phyloP scores from a whole-genome alignment of 257 asterid species.

The Solanum ossicruentum region DNA sequence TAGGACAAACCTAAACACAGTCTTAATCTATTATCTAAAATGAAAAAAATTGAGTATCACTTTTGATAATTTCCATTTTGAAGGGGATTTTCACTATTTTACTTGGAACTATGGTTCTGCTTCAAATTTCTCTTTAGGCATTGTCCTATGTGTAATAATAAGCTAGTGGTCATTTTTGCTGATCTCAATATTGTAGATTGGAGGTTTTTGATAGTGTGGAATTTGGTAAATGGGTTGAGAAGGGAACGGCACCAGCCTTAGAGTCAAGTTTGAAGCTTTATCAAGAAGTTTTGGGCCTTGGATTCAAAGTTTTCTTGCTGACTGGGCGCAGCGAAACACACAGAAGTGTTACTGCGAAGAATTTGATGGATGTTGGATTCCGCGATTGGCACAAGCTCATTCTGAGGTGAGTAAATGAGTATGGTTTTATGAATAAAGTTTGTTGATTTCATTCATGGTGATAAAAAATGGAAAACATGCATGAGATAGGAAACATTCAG shows the following conservation, averaged over 20 bases:
- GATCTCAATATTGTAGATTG: slow-evolving; percentile 26
- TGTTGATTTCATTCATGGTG: background rate
- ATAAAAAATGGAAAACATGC: background rate
- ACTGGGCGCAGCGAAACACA: slow-evolving; percentile 77
- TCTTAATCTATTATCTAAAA: background rate
- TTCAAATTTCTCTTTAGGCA: background rate
- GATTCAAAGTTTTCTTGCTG: slow-evolving; percentile 47
- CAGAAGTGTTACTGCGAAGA: slow-evolving; percentile 41
- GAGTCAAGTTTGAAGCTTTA: slow-evolving; percentile 54
- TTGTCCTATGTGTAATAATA: slow-evolving; percentile 20
- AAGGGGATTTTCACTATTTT: background rate
- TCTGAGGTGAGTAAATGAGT: slow-evolving; percentile 34
- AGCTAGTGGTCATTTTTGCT: slow-evolving; percentile 1
- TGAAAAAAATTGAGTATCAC: background rate
- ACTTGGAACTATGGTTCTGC: background rate
- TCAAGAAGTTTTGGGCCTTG: slow-evolving; percentile 44
- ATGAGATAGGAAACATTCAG: background rate
- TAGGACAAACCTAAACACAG: background rate
- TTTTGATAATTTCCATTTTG: background rate
- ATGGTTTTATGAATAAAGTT: background rate
- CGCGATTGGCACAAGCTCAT: slow-evolving; percentile 62
- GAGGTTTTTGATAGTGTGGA: slow-evolving; percentile 45
- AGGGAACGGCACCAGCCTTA: slow-evolving; percentile 59
- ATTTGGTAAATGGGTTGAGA: slow-evolving; percentile 81
- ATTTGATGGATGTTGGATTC: slow-evolving; percentile 58